Evolutionary conservation across 768 basidiomycete genomes (phyloP).

Genomic region (Coprinopsis cinerea): DNA sequence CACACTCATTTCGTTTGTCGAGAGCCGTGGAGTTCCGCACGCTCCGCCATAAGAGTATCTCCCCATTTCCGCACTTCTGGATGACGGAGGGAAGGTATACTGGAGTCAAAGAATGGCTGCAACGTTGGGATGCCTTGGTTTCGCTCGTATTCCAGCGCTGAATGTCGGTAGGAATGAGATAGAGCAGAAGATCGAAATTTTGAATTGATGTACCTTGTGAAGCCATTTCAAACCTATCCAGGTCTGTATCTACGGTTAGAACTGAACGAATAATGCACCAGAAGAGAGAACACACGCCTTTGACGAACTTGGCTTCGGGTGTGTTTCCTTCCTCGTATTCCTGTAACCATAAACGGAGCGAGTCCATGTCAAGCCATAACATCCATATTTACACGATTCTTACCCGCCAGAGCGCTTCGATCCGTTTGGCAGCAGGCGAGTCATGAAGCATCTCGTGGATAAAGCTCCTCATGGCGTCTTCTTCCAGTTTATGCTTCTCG

Average conservation of each 20-base stretch:
- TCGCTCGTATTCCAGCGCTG: conserved; percentile 72
- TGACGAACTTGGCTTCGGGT: conserved; percentile 79
- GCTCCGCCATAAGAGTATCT: conserved; percentile 44
- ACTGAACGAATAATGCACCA: neutral
- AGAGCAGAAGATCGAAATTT: neutral
- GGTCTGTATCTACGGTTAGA: conserved; percentile 38
- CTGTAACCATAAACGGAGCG: too few species aligned
- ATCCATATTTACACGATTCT: too few species aligned
- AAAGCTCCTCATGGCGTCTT: conserved; percentile 89
- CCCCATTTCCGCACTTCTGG: conserved; percentile 75
- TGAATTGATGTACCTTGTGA: conserved; percentile 51
- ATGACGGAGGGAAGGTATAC: conserved; percentile 66
- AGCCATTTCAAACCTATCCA: conserved; percentile 87
- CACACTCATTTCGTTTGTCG: neutral
- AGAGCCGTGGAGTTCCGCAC: conserved; percentile 21
- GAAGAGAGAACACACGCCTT: conserved; percentile 42
- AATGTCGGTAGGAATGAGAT: neutral
- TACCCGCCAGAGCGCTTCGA: conserved; percentile 69
- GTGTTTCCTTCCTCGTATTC: conserved; percentile 80
- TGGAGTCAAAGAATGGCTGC: conserved; percentile 78
- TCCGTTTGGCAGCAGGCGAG: conserved; percentile 60
- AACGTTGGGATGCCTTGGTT: conserved; percentile 41
- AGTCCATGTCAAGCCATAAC: too few species aligned
- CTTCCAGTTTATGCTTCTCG: conserved; percentile 75
- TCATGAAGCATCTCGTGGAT: conserved; percentile 84